Evolutionary conservation across 805 yeast genomes (phyloP).

Genomic region (Suhomyces vadensis): DNA sequence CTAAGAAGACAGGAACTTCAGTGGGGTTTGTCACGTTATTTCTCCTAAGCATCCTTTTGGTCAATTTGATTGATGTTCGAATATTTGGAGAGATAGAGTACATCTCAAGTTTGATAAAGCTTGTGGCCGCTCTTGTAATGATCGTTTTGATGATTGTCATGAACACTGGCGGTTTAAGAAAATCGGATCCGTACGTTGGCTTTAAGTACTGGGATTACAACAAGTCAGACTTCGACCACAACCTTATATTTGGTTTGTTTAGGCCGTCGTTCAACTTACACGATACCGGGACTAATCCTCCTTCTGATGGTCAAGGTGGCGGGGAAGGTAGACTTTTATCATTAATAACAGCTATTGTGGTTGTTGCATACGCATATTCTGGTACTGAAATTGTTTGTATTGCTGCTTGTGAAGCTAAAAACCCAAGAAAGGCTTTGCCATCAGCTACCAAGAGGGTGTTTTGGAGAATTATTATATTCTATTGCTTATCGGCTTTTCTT

Average conservation of each 20-base stretch:
- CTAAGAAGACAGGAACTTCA: constrained; percentile 44
- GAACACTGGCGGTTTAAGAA: constrained; percentile 57
- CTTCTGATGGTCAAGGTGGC: constrained; percentile 60
- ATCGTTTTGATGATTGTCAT: constrained; percentile 65
- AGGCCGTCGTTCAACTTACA: constrained; percentile 67
- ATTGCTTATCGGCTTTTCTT: constrained; percentile 64
- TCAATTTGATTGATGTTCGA: constrained; percentile 68
- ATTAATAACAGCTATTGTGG: constrained; percentile 57
- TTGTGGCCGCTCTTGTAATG: constrained; percentile 51
- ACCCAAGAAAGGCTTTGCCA: constrained; percentile 76
- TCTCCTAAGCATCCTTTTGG: constrained; percentile 42
- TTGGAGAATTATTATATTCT: constrained; percentile 66
- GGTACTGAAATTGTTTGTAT: constrained; percentile 83
- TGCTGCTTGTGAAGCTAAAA: constrained; percentile 84
- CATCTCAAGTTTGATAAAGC: constrained; percentile 56
- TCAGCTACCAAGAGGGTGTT: constrained; percentile 74
- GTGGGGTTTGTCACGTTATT: constrained; percentile 69
- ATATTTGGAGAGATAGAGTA: constrained; percentile 77
- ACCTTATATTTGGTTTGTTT: constrained; percentile 66
- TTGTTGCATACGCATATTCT: constrained; percentile 72
- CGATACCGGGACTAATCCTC: constrained; percentile 57
- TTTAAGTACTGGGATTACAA: constrained; percentile 66
- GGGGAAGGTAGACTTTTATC: constrained; percentile 60
- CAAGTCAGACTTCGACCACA: constrained; percentile 47
- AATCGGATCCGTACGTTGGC: constrained; percentile 48